Evolutionary conservation across 768 basidiomycete genomes (phyloP).

Genomic region (Leccinum boreale): DNA sequence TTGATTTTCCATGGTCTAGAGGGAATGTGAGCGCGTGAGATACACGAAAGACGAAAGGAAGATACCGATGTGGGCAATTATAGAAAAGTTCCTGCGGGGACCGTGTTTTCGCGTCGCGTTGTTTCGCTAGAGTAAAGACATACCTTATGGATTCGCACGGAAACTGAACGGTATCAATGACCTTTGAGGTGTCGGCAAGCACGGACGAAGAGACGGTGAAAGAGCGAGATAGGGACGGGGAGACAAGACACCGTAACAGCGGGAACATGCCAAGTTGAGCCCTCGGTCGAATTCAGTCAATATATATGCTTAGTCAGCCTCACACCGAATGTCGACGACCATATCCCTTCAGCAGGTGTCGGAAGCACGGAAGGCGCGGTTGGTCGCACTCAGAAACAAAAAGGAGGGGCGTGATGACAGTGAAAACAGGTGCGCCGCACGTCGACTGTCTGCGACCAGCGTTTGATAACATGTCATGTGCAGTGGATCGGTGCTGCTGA

Average conservation of each 20-base stretch:
- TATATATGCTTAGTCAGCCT: constrained; percentile 34
- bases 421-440: constrained; percentile 39
- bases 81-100: constrained; percentile 77
- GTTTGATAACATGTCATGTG: constrained; percentile 15
- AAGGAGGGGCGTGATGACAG: constrained; percentile 56
- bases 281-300: not conserved
- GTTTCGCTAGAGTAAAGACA: constrained; percentile 1
- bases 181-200: constrained; percentile 29
- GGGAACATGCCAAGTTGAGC: constrained; percentile 23
- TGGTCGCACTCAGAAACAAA: constrained; percentile 70
- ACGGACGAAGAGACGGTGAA: constrained; percentile 32
- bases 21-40: constrained; percentile 4
- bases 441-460: not conserved
- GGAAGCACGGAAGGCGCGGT: constrained; percentile 77
- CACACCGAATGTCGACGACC: not conserved
- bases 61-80: constrained; percentile 92
- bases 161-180: constrained; percentile 58
- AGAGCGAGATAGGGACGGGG: constrained; percentile 8
- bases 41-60: not conserved
- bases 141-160: constrained; percentile 69
- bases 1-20: constrained; percentile 94
- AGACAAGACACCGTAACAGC: constrained; percentile 26
- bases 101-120: not conserved
- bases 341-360: constrained; percentile 76
- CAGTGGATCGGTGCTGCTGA: constrained; percentile 54